Conservation (phyloP, 331 rosid species). For the Quercus phellos region DNA sequence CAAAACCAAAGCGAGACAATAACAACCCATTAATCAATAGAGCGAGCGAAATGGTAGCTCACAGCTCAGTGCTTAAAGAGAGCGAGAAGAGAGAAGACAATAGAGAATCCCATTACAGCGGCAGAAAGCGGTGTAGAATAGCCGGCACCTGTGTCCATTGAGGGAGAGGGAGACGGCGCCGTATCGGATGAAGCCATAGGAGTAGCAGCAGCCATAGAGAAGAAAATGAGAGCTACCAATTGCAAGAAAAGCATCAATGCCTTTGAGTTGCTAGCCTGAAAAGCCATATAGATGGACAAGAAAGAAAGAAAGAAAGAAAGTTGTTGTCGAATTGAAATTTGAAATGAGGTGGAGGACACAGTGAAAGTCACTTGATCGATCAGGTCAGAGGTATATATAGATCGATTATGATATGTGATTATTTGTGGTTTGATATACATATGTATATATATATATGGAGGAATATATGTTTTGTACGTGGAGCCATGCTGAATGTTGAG, state of each 20-base stretch:
- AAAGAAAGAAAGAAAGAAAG: too few relatives aligned
- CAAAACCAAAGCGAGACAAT: background rate
- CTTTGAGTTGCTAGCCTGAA: slow-evolving; percentile 4
- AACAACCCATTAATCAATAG: background rate
- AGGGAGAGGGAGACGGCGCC: slow-evolving; percentile 11
- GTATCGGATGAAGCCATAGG: too few relatives aligned
- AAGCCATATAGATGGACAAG: background rate
- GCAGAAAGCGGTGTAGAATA: slow-evolving; percentile 6
- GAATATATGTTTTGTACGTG: background rate
- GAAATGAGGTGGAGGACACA: too few relatives aligned
- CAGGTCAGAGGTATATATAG: too few relatives aligned
- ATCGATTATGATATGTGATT: too few relatives aligned
- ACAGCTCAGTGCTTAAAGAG: background rate
- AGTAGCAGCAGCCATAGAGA: background rate
- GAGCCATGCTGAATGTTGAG: too few relatives aligned
- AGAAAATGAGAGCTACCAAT: background rate
- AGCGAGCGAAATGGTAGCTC: background rate
- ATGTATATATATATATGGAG: background rate
- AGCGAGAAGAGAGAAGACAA: slow-evolving; percentile 7
- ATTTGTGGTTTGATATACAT: background rate
- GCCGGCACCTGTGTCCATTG: slow-evolving; percentile 4
- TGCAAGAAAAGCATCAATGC: background rate
- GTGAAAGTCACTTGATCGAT: too few relatives aligned
- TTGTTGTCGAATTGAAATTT: too few relatives aligned
- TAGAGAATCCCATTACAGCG: background rate